A percentile compares a stretch with the other conserved stretches of the same genome.
phyloP scores from a whole-genome alignment of 2,329 filamentous ascomycete species.

The Fusarium nygamai region DNA sequence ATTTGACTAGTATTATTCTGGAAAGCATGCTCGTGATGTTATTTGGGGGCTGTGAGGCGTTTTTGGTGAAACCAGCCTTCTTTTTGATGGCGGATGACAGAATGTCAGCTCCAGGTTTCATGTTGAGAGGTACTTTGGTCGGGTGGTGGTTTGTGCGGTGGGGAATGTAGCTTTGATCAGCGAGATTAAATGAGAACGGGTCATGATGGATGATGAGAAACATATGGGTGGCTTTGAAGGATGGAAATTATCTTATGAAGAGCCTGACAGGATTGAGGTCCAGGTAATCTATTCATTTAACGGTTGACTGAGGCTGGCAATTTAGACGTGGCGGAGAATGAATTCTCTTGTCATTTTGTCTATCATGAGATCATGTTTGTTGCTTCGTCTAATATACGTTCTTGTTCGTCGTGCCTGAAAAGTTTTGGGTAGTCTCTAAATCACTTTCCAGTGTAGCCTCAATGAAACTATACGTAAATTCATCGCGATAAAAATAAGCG shows the following conservation, averaged over 20 bases:
- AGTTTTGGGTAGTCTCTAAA: fast-evolving
- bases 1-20: neutral
- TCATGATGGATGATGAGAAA: neutral
- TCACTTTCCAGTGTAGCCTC: fast-evolving
- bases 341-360: no score
- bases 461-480: fast-evolving
- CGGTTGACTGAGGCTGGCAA: neutral
- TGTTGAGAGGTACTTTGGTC: neutral
- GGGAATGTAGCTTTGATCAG: neutral
- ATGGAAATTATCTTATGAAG: fast-evolving
- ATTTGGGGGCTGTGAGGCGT: neutral
- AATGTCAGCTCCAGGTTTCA: neutral
- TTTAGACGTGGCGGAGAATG: neutral
- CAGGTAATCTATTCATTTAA: fast-evolving
- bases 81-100: neutral
- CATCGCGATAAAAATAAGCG: neutral
- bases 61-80: neutral
- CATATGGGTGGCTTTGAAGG: no score
- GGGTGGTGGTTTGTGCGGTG: neutral
- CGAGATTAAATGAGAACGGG: neutral
- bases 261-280: neutral
- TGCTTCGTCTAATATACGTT: no score
- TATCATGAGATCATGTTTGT: neutral
- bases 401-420: fast-evolving
- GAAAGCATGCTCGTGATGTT: neutral